A percentile compares a stretch with the other conserved stretches of the same genome.
These are phyloP conservation scores for Pseudogymnoascus sp. DNA, from an alignment of 2,329 filamentous ascomycete genomes.

Conservation along the genomic window DNA sequence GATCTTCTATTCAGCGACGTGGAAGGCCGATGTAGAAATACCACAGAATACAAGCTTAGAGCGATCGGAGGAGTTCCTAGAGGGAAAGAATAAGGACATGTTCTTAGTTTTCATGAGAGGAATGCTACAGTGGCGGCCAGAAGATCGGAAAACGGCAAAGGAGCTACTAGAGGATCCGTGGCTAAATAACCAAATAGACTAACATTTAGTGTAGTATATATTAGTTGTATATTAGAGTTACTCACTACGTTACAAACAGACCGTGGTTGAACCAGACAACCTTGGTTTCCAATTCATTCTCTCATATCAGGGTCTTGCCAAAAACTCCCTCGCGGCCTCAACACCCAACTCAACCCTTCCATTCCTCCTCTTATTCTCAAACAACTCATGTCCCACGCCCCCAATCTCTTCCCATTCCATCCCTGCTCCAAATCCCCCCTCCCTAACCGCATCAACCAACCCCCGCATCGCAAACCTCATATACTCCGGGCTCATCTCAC, in stretches of 20 bases:
- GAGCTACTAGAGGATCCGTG: constrained; percentile 33
- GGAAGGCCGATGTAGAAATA: constrained; percentile 7
- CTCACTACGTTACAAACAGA: background rate
- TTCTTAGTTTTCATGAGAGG: constrained; percentile 30
- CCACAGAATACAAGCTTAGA: constrained; percentile 10
- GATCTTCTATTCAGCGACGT: background rate
- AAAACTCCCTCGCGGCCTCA: background rate
- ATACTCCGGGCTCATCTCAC: background rate
- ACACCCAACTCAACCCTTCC: background rate
- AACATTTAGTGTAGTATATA: background rate
- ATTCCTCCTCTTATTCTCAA: background rate
- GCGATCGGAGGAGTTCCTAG: background rate
- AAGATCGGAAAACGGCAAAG: constrained; percentile 30
- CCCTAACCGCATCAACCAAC: background rate
- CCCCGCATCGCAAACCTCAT: background rate
- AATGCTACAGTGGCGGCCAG: constrained; percentile 33
- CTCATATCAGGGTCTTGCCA: background rate
- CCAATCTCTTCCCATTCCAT: background rate
- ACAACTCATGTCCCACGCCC: background rate
- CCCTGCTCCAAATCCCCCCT: background rate
- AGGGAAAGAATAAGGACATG: constrained; percentile 23
- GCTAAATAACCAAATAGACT: constrained; percentile 18
- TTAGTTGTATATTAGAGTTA: background rate
- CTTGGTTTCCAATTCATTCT: background rate
- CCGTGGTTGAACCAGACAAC: background rate